phyloP scores from a whole-genome alignment of 2,329 filamentous ascomycete genomes.

The Atkinsonella hypoxylon region DNA sequence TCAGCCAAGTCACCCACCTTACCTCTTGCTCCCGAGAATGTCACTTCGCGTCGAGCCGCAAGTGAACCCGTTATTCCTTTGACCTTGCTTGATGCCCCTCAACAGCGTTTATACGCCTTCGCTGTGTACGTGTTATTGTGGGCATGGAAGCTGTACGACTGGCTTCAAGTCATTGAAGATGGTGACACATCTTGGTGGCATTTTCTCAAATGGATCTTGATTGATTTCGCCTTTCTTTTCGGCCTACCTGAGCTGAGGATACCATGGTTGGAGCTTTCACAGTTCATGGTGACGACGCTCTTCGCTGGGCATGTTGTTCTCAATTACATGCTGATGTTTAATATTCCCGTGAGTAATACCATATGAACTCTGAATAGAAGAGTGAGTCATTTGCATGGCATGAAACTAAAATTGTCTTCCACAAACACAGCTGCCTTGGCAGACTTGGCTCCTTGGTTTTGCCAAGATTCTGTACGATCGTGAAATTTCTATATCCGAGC shows the following conservation, averaged over 20 bases:
- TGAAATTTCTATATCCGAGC: constrained; percentile 87
- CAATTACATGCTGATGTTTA: constrained; percentile 87
- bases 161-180: constrained; percentile 63
- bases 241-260: constrained; percentile 78
- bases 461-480: constrained; percentile 81
- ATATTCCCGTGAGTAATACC: constrained; percentile 54
- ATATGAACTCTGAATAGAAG: neutral
- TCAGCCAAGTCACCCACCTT: constrained; percentile 24
- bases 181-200: constrained; percentile 79
- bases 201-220: constrained; percentile 84
- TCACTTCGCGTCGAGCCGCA: constrained; percentile 13
- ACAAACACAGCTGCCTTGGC: constrained; percentile 51
- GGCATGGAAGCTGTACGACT: constrained; percentile 82
- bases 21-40: constrained; percentile 35
- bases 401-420: neutral
- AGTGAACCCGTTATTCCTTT: constrained; percentile 64
- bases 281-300: constrained; percentile 55
- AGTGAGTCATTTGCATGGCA: neutral
- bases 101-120: constrained; percentile 77
- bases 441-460: constrained; percentile 59
- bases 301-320: constrained; percentile 61
- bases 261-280: constrained; percentile 91
- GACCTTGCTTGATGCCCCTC: constrained; percentile 74
- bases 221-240: constrained; percentile 82
- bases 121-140: constrained; percentile 66